Conservation (phyloP, 2,329 filamentous ascomycete species). For the Colletotrichum eremochloae region DNA sequence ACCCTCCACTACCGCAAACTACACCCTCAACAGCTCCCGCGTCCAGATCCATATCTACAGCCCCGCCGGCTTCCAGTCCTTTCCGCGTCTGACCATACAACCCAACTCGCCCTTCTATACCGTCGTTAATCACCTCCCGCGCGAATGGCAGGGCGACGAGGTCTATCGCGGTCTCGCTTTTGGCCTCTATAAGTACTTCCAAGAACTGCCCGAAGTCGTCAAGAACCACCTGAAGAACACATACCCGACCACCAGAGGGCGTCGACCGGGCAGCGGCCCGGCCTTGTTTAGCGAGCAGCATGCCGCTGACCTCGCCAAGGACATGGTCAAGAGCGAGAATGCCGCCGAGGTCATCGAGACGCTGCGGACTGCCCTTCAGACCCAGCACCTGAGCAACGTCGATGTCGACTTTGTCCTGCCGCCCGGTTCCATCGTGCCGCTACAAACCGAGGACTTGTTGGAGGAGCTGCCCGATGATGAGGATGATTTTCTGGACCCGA, state of each 20-base stretch:
- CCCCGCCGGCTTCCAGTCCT: slow-evolving; percentile 89
- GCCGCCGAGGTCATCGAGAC: slow-evolving; percentile 78
- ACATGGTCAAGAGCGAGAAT: slow-evolving; percentile 86
- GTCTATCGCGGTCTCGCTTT: slow-evolving; percentile 92
- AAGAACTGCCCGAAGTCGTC: slow-evolving; percentile 82
- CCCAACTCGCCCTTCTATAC: slow-evolving; percentile 92
- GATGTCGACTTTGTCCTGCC: slow-evolving; percentile 92
- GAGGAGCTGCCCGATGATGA: slow-evolving; percentile 73
- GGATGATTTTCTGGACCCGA: slow-evolving; percentile 75
- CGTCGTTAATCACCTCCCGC: slow-evolving; percentile 89
- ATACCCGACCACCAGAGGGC: slow-evolving; percentile 66
- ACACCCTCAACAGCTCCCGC: slow-evolving; percentile 88
- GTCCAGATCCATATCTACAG: slow-evolving; percentile 95
- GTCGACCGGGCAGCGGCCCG: slow-evolving; percentile 73
- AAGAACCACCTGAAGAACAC: slow-evolving; percentile 77
- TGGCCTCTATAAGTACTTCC: slow-evolving; percentile 93
- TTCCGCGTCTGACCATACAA: slow-evolving; percentile 90
- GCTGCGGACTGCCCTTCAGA: slow-evolving; percentile 81
- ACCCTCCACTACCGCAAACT: slow-evolving; percentile 88
- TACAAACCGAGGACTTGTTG: slow-evolving; percentile 69
- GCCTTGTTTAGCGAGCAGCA: slow-evolving; percentile 90
- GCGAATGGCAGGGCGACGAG: slow-evolving; percentile 96
- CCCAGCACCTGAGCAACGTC: slow-evolving; percentile 85
- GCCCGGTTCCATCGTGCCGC: slow-evolving; percentile 78
- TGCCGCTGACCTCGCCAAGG: slow-evolving; percentile 88